Conservation (phyloP, 352 stramenopile genomes). For the Discostella stelligera region DNA sequence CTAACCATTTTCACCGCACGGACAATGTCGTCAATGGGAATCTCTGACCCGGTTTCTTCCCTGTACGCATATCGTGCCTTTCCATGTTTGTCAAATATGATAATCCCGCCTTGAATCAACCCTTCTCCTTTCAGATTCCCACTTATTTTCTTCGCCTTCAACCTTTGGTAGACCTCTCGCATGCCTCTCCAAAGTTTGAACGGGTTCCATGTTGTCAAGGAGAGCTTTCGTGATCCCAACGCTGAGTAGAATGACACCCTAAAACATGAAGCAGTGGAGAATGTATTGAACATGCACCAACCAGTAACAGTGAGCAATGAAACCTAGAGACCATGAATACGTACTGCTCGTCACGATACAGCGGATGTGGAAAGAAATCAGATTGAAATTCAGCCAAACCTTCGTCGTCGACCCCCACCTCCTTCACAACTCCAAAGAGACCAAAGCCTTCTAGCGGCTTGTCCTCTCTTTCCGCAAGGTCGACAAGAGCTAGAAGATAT, state of each 20-base stretch:
- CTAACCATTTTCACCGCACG: slow-evolving; percentile 38
- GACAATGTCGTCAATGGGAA: slow-evolving; percentile 58
- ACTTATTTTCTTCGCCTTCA: slow-evolving; percentile 49
- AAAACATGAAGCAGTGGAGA: neutral
- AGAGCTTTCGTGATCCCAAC: slow-evolving; percentile 46
- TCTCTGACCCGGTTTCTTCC: slow-evolving; percentile 53
- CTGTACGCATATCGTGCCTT: slow-evolving; percentile 54
- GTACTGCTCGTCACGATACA: slow-evolving; percentile 54
- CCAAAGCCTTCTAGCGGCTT: slow-evolving; percentile 57
- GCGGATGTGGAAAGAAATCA: slow-evolving; percentile 45
- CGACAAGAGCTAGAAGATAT: slow-evolving; percentile 26
- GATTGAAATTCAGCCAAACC: slow-evolving; percentile 54
- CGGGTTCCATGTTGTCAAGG: slow-evolving; percentile 49
- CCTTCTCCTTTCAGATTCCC: slow-evolving; percentile 65
- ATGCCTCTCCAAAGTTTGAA: slow-evolving; percentile 56
- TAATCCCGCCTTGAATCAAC: slow-evolving; percentile 55
- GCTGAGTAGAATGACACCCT: slow-evolving; percentile 54
- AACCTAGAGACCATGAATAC: neutral
- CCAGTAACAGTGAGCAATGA: neutral
- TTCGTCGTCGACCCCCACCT: slow-evolving; percentile 49
- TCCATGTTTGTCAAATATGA: slow-evolving; percentile 53
- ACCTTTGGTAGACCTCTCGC: slow-evolving; percentile 44
- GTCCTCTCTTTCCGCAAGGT: slow-evolving; percentile 48
- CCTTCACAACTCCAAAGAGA: slow-evolving; percentile 59
- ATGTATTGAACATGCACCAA: neutral